Evolutionary conservation across 2,329 filamentous ascomycete genomes (phyloP), one percentile per base, ranked within the genome.

Genomic region (Alternaria ethzedia): DNA sequence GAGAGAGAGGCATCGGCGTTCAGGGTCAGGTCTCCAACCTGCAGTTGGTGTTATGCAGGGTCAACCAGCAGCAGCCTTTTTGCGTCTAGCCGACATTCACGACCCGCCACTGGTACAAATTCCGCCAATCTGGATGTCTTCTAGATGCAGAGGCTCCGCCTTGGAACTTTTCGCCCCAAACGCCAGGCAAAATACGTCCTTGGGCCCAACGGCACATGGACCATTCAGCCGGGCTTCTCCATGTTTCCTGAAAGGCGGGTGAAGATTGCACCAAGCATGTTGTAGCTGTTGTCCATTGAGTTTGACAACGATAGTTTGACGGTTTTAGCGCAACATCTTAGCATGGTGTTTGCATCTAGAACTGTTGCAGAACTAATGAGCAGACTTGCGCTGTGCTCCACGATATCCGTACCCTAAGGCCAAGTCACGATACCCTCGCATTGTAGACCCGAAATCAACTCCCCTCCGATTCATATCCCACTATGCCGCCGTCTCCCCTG

Each of bases 11-110:
- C 32, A 17, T 52, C 28, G 26, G 28, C 21, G 4, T 23, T 64
- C 56, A 60, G 57, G 54, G 45, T 62, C 65, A 56, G 32, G 64
- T 61, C 57, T 64, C 57, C 54, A 63, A 17, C 13, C 61, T 64
- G 57, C 61, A 56, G 45, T 15, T 54, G 41, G 54, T 63, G 58
- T 59, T 60, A 77, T 77, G 75, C 74, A 77, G 74, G 75, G 74
- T 64, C 60, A 60, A 62, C 55, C 47, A 51, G 47, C 68, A 54
- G 58, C 64, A 64, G 60, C 43, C 46, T 57, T 36, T 49, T 70
- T 54, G 57, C 54, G 32, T 28, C 57, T 50, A 63, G 28, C 20
- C 47, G 15, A 32, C 21, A 28, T 32, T 11, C 28, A 17, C 44
- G 9, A 23, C 41, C 61, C 50, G 26, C 51, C 25, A 13, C 46